These are phyloP conservation scores for Aureobasidium melanogenum DNA, from an alignment of 2,329 filamentous ascomycete genomes.

Conservation along the genomic window DNA sequence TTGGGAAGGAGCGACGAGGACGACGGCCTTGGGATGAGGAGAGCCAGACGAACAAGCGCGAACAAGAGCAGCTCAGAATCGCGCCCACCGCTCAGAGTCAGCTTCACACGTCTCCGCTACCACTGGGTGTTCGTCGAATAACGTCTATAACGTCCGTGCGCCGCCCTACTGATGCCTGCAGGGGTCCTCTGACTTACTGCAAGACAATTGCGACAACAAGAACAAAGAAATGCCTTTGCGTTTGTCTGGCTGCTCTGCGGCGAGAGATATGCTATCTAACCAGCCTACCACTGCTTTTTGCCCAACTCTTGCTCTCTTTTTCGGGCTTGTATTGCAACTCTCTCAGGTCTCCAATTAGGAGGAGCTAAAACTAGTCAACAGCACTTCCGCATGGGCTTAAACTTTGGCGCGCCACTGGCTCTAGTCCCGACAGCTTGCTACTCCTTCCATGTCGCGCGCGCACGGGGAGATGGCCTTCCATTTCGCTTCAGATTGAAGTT, in stretches of 20 bases:
- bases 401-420: conserved; percentile 7
- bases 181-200: conserved; percentile 6
- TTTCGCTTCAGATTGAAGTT: conserved; percentile 5
- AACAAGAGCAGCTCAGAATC: background rate
- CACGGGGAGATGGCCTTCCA: background rate
- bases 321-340: background rate
- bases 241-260: background rate
- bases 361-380: background rate
- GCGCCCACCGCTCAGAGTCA: conserved; percentile 4
- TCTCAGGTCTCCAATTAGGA: background rate
- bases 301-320: background rate
- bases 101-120: conserved; percentile 6
- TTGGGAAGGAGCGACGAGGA: background rate
- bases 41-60: background rate
- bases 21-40: background rate
- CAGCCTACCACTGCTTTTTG: background rate
- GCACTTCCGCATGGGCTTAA: conserved; percentile 8
- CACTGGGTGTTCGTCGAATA: background rate
- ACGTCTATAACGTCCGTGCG: background rate
- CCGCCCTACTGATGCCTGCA: conserved; percentile 7
- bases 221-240: background rate
- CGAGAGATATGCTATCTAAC: background rate
- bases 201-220: conserved; percentile 6
- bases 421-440: conserved; percentile 9
- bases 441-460: conserved; percentile 7